These are phyloP conservation scores for Neurospora sp. DNA, from an alignment of 2,329 filamentous ascomycete species.

Conservation along the genomic window DNA sequence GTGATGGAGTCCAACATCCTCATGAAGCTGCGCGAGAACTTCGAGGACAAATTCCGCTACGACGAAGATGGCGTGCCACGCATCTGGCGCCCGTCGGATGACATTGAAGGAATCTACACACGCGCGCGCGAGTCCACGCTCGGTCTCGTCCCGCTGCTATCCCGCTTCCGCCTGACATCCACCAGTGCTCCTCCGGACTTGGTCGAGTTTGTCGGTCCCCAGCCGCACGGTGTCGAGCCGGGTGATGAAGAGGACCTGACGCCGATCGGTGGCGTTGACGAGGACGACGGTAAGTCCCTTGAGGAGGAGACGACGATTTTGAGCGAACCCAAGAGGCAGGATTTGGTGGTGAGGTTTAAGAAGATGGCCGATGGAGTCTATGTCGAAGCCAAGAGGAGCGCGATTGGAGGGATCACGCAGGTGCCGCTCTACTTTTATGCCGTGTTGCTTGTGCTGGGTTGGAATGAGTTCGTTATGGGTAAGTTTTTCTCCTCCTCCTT, in stretches of 20 bases:
- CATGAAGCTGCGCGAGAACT: conserved; percentile 92
- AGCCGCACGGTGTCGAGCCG: conserved; percentile 62
- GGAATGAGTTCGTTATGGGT: conserved; percentile 97
- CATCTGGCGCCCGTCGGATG: conserved; percentile 93
- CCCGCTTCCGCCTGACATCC: conserved; percentile 67
- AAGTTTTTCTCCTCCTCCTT: conserved; percentile 29
- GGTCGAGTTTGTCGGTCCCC: conserved; percentile 68
- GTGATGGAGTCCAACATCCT: conserved; percentile 96
- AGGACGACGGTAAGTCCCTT: conserved; percentile 86
- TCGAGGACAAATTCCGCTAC: conserved; percentile 98
- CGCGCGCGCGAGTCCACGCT: conserved; percentile 86
- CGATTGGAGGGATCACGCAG: conserved; percentile 89
- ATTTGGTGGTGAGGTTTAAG: conserved; percentile 91
- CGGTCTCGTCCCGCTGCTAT: conserved; percentile 78
- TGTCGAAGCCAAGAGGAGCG: conserved; percentile 93
- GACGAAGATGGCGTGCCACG: conserved; percentile 89
- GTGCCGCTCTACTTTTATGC: conserved; percentile 93
- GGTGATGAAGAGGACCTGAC: conserved; percentile 84
- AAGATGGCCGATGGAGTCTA: conserved; percentile 97
- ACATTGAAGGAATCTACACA: conserved; percentile 94
- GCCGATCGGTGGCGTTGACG: conserved; percentile 88
- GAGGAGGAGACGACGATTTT: conserved; percentile 97
- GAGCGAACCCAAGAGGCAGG: conserved; percentile 78
- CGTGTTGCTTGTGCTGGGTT: conserved; percentile 80
- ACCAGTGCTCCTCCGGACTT: conserved; percentile 74